Percentiles rank a stretch among this genome's conserved stretches.
These are phyloP conservation scores for Solanum sejunctum DNA, from an alignment of 257 asterid genomes.

Conservation along the genomic window DNA sequence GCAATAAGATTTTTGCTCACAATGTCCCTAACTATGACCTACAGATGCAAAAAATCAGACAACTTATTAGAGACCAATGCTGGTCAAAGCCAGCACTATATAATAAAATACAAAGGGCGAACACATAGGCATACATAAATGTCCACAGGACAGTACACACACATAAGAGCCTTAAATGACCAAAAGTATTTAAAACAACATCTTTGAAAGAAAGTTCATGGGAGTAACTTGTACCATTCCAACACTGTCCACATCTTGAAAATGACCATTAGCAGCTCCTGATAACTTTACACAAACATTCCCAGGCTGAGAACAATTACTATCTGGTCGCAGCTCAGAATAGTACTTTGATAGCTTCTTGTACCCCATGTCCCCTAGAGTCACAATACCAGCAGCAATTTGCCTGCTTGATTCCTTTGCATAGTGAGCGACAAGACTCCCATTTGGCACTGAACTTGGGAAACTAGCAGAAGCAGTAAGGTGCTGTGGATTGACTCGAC, in stretches of 20 bases:
- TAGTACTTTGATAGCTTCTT: conserved; percentile 77
- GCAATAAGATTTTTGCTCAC: conserved; percentile 55
- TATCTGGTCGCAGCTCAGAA: conserved; percentile 66
- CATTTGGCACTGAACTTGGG: conserved; percentile 49
- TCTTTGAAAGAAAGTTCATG: not conserved
- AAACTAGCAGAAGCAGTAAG: conserved; percentile 47
- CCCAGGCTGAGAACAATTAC: conserved; percentile 40
- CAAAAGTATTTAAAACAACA: not conserved
- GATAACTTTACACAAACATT: conserved; percentile 29
- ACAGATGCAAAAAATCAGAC: conserved; percentile 3
- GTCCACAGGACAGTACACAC: not conserved
- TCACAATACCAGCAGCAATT: conserved; percentile 81
- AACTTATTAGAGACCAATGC: not conserved
- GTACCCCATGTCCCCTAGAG: conserved; percentile 82
- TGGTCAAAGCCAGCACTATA: not conserved
- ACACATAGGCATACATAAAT: not conserved
- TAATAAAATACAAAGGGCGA: not conserved
- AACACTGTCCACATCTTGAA: conserved; percentile 44
- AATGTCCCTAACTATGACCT: conserved; percentile 87
- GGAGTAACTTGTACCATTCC: conserved; percentile 57
- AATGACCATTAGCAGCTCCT: conserved; percentile 41
- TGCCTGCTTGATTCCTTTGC: conserved; percentile 97
- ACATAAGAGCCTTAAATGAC: not conserved
- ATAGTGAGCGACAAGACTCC: conserved; percentile 84
- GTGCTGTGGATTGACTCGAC: conserved; percentile 73